These are phyloP conservation scores for Antrodiella citrinella DNA, from an alignment of 768 basidiomycete genomes.

Conservation along the genomic window DNA sequence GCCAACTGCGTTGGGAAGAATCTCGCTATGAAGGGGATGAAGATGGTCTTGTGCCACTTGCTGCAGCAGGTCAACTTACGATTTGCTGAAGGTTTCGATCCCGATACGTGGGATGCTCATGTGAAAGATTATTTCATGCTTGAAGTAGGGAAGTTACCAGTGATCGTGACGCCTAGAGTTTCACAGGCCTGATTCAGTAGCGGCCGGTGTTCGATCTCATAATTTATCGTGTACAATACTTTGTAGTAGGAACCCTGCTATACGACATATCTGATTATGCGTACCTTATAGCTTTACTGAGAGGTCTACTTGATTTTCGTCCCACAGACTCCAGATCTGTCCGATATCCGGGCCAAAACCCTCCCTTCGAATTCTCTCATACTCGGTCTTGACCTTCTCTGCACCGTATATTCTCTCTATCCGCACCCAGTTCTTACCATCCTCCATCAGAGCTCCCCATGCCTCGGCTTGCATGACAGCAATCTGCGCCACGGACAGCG, in stretches of 20 bases:
- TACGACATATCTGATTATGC: too few relatives aligned
- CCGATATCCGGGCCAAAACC: constrained; percentile 51
- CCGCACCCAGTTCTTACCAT: constrained; percentile 47
- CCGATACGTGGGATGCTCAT: constrained; percentile 19
- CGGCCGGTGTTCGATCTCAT: too few relatives aligned
- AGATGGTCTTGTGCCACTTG: constrained; percentile 23
- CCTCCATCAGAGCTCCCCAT: constrained; percentile 53
- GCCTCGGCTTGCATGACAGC: constrained; percentile 41
- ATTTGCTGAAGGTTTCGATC: constrained; percentile 23
- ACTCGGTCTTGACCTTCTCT: constrained; percentile 39
- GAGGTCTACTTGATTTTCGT: too few relatives aligned
- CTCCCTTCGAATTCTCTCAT: constrained; percentile 33
- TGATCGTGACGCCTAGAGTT: too few relatives aligned
- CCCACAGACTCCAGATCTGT: constrained; percentile 63
- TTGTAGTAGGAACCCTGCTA: too few relatives aligned
- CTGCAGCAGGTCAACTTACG: constrained; percentile 28
- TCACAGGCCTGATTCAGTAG: too few relatives aligned
- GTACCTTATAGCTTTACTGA: too few relatives aligned
- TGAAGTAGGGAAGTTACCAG: constrained; percentile 19
- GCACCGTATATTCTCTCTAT: constrained; percentile 42
- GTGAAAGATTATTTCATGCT: constrained; percentile 23
- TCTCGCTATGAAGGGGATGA: constrained; percentile 32
- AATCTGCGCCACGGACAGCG: constrained; percentile 41
- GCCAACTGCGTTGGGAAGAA: constrained; percentile 43
- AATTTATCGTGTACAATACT: too few relatives aligned